phyloP scores from a whole-genome alignment of 371 early-diverging fungal species.

The Mortierella sp. region DNA sequence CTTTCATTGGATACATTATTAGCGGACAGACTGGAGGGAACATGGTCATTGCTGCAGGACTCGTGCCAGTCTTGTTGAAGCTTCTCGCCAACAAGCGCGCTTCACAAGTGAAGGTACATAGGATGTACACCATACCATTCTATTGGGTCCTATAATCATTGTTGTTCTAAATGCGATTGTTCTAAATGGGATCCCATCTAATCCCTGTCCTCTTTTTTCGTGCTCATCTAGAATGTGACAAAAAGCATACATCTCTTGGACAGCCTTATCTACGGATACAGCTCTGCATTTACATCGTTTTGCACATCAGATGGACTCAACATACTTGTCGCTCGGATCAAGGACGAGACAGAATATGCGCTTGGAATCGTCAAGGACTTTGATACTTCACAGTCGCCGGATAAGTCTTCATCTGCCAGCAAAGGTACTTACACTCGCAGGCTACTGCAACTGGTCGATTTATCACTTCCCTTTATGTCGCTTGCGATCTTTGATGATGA shows the following conservation, averaged over 20 bases:
- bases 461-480: background rate
- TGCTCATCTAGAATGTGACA: slow-evolving; percentile 65
- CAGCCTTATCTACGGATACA: slow-evolving; percentile 83
- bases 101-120: slow-evolving; percentile 70
- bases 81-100: slow-evolving; percentile 67
- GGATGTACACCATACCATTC: too few relatives aligned
- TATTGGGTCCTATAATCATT: background rate
- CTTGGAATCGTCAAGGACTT: slow-evolving; percentile 53
- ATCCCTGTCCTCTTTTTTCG: background rate
- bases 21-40: slow-evolving; percentile 88
- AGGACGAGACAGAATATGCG: slow-evolving; percentile 73
- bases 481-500: background rate
- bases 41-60: slow-evolving; percentile 93
- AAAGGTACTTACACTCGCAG: background rate
- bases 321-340: slow-evolving; percentile 81
- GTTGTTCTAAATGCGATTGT: background rate
- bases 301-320: slow-evolving; percentile 87
- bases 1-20: slow-evolving; percentile 81
- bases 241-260: slow-evolving; percentile 86
- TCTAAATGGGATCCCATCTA: background rate
- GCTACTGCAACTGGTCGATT: background rate
- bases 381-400: slow-evolving; percentile 53
- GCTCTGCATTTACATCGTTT: slow-evolving; percentile 85
- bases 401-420: slow-evolving; percentile 26
- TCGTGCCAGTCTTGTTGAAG: slow-evolving; percentile 82